phyloP scores from a whole-genome alignment of 345 rosid species.

The Reutealis trisperma region DNA sequence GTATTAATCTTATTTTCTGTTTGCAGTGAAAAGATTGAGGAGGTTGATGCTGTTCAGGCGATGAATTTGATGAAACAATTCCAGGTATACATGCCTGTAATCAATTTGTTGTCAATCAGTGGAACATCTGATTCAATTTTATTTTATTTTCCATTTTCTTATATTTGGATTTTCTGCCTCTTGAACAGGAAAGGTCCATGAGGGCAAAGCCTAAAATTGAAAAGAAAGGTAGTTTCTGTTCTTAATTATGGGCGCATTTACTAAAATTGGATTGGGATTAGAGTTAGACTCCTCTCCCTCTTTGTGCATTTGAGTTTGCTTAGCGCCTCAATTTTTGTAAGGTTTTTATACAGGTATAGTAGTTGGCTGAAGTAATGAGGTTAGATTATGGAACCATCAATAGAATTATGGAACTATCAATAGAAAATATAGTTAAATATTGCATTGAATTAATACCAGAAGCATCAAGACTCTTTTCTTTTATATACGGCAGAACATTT shows the following conservation, averaged over 20 bases:
- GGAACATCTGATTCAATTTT: not conserved
- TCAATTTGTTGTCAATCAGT: not conserved
- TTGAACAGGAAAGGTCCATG: conserved; percentile 41
- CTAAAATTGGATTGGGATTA: not conserved
- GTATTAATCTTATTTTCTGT: not conserved
- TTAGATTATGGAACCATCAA: too few species aligned
- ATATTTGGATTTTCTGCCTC: conserved; percentile 12
- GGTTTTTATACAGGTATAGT: not conserved
- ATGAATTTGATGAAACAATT: conserved; percentile 64
- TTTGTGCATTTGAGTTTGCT: not conserved
- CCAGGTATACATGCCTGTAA: conserved; percentile 29
- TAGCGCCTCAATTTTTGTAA: not conserved
- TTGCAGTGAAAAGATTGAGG: conserved; percentile 64
- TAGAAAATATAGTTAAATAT: too few species aligned
- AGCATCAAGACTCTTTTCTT: not conserved
- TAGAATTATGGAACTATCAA: too few species aligned
- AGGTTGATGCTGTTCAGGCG: conserved; percentile 51
- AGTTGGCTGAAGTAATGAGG: not conserved
- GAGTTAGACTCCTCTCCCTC: not conserved
- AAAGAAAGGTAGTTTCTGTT: conserved; percentile 43
- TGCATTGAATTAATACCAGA: not conserved
- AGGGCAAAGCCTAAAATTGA: conserved; percentile 49
- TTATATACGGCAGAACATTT: not conserved
- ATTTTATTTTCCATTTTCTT: not conserved
- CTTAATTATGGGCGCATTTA: too few species aligned